Evolutionary conservation across 345 rosid genomes (phyloP).

Genomic region (Erysimum cheiranthoides): DNA sequence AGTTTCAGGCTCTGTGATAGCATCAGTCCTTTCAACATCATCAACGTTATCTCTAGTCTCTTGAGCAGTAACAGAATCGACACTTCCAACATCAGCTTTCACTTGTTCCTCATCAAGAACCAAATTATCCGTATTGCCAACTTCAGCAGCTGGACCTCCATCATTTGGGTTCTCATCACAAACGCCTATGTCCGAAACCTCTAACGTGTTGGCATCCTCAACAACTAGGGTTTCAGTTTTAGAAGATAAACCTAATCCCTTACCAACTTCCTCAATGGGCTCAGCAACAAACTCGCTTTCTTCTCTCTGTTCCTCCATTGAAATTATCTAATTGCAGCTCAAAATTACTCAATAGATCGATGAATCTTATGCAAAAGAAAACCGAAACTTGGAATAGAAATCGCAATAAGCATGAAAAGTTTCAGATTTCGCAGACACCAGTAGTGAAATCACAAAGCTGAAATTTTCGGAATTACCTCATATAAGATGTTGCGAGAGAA

Average conservation of each 20-base stretch:
- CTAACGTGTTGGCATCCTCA: slow-evolving; percentile 13
- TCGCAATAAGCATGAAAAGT: background rate
- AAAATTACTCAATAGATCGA: slow-evolving; percentile 19
- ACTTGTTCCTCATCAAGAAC: slow-evolving; percentile 19
- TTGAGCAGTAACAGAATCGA: background rate
- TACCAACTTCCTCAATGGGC: slow-evolving; percentile 31
- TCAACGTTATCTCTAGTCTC: background rate
- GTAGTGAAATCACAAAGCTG: background rate
- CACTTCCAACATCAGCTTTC: slow-evolving; percentile 7
- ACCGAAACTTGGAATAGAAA: slow-evolving; percentile 10
- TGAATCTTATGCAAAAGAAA: background rate
- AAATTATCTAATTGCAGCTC: slow-evolving; percentile 1
- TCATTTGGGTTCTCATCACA: background rate
- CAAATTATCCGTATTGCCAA: background rate
- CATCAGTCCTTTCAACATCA: slow-evolving; percentile 19
- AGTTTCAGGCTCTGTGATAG: background rate
- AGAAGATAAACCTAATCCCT: slow-evolving; percentile 25
- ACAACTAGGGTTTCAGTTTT: slow-evolving; percentile 34
- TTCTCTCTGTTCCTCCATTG: slow-evolving; percentile 38
- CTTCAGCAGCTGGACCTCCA: slow-evolving; percentile 1
- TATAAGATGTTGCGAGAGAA: background rate
- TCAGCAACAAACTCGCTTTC: slow-evolving; percentile 22
- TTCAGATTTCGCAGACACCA: background rate
- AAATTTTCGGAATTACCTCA: slow-evolving; percentile 20
- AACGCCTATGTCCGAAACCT: slow-evolving; percentile 21